Evolutionary conservation across 352 stramenopile genomes (phyloP), one percentile per base, ranked within the genome.

Genomic region (Pythium aristosporum): DNA sequence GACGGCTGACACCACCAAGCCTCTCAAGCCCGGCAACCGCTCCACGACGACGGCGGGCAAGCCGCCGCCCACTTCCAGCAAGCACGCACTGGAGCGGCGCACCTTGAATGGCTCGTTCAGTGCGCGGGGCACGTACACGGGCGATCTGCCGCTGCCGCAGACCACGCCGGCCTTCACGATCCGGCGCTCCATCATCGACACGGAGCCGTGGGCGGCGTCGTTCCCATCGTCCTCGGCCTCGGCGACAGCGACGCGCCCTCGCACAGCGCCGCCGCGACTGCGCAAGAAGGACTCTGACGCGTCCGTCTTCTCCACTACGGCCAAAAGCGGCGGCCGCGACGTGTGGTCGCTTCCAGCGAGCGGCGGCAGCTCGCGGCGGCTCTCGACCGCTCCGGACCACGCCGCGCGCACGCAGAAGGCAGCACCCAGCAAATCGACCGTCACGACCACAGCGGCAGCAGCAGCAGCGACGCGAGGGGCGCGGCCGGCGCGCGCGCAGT

Each of bases 401-500:
- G 32, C 21, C 10, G 50, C 11, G 37, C 60, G 60, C 43, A 23
- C 47, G 3, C 57, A 64, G 37, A 59, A 55, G 20, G 8, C 57
- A 15, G 15, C 50, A 0, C 32, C 53, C 25, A 42, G 7, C 8
- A 20, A 16, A 36, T n/a, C 8, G 18, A 30, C 8, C 11, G 20
- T 55, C 42, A 25, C 55, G 37, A 23, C 54, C 16, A 21, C 49
- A 9, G 43, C 36, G 5, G 32, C 49, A 9, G 43, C 36, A 11
- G 34, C 49, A 21, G 44, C 60, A 42, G 23, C 61, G 37, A 18
- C 55, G 18, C 25, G 49, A 55, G 44, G 67, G 48, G 37, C 67
- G 11, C 80, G 72, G 50, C 71, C 66, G 48, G 44, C 69, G 34
- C 74, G 80, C 54, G 77, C 76, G 20, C 77, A 82, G 36, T 89